Percentiles rank a stretch among this genome's conserved stretches.
Evolutionary conservation across 495 filamentous ascomycete genomes (phyloP).

Genomic region (Penicillium samsonianum): DNA sequence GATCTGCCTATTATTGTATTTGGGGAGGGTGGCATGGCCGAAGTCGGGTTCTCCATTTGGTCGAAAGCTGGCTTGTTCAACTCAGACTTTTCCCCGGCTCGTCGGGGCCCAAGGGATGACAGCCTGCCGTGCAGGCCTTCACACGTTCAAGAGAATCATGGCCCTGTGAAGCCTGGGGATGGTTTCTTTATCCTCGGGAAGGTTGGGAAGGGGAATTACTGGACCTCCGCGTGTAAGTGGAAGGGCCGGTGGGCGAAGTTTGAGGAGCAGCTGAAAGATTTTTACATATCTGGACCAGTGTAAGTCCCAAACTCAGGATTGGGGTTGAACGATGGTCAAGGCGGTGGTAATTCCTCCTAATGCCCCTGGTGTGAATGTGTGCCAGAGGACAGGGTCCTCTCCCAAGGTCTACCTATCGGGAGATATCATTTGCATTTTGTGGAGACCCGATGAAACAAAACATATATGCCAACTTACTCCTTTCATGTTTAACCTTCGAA

Average conservation of each 20-base stretch:
- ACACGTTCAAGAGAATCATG: slow-evolving; percentile 31
- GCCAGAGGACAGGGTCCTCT: too few relatives aligned
- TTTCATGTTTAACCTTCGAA: not conserved
- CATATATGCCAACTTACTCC: not conserved
- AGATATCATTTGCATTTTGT: too few relatives aligned
- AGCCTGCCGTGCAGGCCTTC: slow-evolving; percentile 28
- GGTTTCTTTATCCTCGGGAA: slow-evolving; percentile 46
- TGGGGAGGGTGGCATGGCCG: slow-evolving; percentile 36
- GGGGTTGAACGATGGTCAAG: too few relatives aligned
- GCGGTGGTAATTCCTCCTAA: too few relatives aligned
- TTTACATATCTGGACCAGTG: too few relatives aligned
- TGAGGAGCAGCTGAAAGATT: slow-evolving; percentile 24
- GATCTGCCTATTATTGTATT: slow-evolving; percentile 32
- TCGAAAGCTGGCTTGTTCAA: slow-evolving; percentile 46
- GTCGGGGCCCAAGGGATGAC: slow-evolving; percentile 5
- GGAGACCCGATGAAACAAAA: slow-evolving; percentile 15
- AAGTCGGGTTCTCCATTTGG: slow-evolving; percentile 50
- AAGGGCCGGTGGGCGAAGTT: slow-evolving; percentile 30
- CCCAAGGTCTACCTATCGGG: too few relatives aligned
- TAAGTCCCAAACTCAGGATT: too few relatives aligned
- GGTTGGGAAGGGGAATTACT: slow-evolving; percentile 52
- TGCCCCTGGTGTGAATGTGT: too few relatives aligned
- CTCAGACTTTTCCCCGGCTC: slow-evolving; percentile 47
- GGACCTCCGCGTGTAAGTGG: slow-evolving; percentile 34
- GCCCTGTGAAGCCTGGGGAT: slow-evolving; percentile 26